These are phyloP conservation scores for Aspergillus sp. DNA, from an alignment of 2,329 filamentous ascomycete species.

Conservation along the genomic window DNA sequence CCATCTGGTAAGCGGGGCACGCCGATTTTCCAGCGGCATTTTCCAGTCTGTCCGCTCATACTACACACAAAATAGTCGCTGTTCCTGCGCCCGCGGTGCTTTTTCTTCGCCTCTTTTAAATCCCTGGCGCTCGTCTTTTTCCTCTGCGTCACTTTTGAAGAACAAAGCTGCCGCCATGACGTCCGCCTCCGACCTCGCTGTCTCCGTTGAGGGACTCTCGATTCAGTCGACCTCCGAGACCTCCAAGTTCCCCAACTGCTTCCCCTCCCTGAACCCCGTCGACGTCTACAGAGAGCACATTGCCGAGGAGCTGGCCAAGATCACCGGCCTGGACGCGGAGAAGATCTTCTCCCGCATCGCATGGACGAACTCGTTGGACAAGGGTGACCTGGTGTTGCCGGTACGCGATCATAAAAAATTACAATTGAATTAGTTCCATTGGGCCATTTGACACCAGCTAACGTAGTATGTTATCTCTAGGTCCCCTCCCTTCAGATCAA, in stretches of 20 bases:
- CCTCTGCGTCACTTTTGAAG: constrained; percentile 16
- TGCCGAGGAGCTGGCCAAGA: constrained; percentile 43
- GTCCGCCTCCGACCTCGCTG: constrained; percentile 36
- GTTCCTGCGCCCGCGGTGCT: constrained; percentile 24
- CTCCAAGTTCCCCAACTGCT: constrained; percentile 46
- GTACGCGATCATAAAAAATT: constrained; percentile 30
- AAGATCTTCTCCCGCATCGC: constrained; percentile 44
- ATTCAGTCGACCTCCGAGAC: constrained; percentile 43
- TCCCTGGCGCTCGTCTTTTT: constrained; percentile 9
- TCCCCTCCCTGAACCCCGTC: constrained; percentile 49
- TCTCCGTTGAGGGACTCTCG: constrained; percentile 41
- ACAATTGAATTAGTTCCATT: not conserved
- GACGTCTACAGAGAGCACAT: constrained; percentile 51
- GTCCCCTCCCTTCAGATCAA: constrained; percentile 51
- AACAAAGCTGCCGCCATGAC: constrained; percentile 35
- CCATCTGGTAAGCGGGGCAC: constrained; percentile 43
- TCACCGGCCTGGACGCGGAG: constrained; percentile 41
- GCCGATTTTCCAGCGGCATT: constrained; percentile 38
- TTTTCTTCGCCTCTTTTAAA: constrained; percentile 10
- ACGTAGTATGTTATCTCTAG: constrained; percentile 26
- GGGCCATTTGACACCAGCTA: constrained; percentile 8
- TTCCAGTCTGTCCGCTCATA: constrained; percentile 23
- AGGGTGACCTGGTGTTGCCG: constrained; percentile 49
- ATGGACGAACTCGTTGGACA: constrained; percentile 51
- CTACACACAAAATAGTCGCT: constrained; percentile 16